phyloP scores from a whole-genome alignment of 257 asterid genomes.

The Solanum habrochaites region DNA sequence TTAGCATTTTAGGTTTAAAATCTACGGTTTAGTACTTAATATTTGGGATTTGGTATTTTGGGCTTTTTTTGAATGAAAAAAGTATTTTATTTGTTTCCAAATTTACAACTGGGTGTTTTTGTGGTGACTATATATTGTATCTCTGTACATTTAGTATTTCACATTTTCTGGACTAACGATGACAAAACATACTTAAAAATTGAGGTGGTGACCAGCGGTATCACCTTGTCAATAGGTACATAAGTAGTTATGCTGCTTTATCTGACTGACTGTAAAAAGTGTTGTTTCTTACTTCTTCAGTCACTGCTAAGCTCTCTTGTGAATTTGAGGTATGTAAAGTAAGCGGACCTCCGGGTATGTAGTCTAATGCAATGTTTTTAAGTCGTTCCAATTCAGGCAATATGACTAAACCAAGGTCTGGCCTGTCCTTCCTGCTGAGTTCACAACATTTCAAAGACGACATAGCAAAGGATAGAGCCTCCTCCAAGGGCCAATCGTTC shows the following conservation, averaged over 20 bases:
- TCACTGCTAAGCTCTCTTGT: slow-evolving; percentile 20
- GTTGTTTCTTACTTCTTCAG: neutral
- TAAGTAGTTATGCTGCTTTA: neutral
- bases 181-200: neutral
- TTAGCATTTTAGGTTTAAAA: too few relatives aligned
- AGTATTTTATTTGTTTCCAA: neutral
- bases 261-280: neutral
- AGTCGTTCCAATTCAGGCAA: slow-evolving; percentile 58
- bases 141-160: neutral
- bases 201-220: neutral
- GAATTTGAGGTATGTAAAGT: slow-evolving; percentile 8
- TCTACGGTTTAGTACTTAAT: too few relatives aligned
- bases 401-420: slow-evolving; percentile 61
- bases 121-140: neutral
- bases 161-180: neutral
- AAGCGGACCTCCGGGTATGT: slow-evolving; percentile 2
- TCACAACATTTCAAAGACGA: slow-evolving; percentile 68
- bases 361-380: slow-evolving; percentile 26
- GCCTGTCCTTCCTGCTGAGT: slow-evolving; percentile 77
- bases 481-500: slow-evolving; percentile 74
- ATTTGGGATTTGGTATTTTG: too few relatives aligned
- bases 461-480: slow-evolving; percentile 52
- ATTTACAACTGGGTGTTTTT: neutral
- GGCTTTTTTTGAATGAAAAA: neutral
- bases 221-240: neutral